These are phyloP conservation scores for Penicillium cataractarum DNA, from an alignment of 495 filamentous ascomycete species.

Conservation along the genomic window DNA sequence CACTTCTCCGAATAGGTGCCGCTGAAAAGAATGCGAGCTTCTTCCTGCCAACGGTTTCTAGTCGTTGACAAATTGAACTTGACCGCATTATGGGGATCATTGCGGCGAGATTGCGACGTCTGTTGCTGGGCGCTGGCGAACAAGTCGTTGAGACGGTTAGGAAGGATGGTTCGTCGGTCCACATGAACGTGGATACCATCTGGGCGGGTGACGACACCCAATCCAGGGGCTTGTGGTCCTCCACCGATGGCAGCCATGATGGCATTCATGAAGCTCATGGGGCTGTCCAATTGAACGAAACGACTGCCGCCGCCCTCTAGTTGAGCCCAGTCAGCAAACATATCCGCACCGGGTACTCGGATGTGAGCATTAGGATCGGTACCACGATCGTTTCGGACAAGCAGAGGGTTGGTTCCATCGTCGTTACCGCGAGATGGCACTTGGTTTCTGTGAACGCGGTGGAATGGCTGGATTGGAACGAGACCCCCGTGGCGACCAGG, in stretches of 20 bases:
- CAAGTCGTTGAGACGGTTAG: slow-evolving; percentile 60
- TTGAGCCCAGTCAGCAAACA: slow-evolving; percentile 59
- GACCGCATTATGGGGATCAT: slow-evolving; percentile 67
- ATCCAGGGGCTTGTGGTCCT: slow-evolving; percentile 49
- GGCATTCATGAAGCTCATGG: slow-evolving; percentile 64
- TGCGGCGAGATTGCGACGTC: slow-evolving; percentile 48
- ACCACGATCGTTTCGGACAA: slow-evolving; percentile 50
- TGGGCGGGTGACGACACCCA: slow-evolving; percentile 59
- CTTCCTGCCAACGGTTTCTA: slow-evolving; percentile 80
- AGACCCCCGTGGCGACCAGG: slow-evolving; percentile 45
- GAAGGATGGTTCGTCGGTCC: slow-evolving; percentile 51
- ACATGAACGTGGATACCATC: slow-evolving; percentile 63
- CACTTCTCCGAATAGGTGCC: slow-evolving; percentile 68
- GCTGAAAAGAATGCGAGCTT: slow-evolving; percentile 85
- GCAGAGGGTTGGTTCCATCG: slow-evolving; percentile 81
- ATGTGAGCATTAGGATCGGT: slow-evolving; percentile 36
- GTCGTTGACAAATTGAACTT: slow-evolving; percentile 73
- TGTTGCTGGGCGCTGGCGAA: slow-evolving; percentile 56
- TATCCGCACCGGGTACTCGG: slow-evolving; percentile 36
- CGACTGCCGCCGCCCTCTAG: slow-evolving; percentile 54
- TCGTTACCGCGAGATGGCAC: slow-evolving; percentile 59
- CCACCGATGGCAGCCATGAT: slow-evolving; percentile 61
- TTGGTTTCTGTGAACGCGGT: slow-evolving; percentile 55
- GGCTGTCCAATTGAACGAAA: slow-evolving; percentile 60
- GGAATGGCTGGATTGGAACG: slow-evolving; percentile 54